Percentiles rank a stretch among this genome's conserved stretches.
Evolutionary conservation across 139 green algal species (phyloP).

Genomic region (Zygnema circumcarinatum): DNA sequence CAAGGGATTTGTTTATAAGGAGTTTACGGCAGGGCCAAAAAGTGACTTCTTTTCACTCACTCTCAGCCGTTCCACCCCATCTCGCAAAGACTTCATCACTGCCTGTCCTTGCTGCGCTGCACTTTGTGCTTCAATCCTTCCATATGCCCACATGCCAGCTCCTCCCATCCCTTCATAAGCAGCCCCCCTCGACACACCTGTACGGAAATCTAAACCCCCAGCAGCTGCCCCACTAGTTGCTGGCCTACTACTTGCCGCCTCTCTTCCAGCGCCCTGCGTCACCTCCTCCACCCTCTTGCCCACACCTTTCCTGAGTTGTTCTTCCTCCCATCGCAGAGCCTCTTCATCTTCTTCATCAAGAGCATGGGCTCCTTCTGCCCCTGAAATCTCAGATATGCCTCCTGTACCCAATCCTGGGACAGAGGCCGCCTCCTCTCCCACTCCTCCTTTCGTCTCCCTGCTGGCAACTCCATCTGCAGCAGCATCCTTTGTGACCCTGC

Average conservation of each 20-base stretch:
- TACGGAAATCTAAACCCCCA: background rate
- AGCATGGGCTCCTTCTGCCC: background rate
- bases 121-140: constrained; percentile 6
- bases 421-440: background rate
- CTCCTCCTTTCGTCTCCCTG: background rate
- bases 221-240: background rate
- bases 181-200: background rate
- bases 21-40: too few relatives aligned
- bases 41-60: too few relatives aligned
- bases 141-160: constrained; percentile 18
- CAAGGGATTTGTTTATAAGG: too few relatives aligned
- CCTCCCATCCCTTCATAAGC: background rate
- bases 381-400: background rate
- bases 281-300: constrained; percentile 27
- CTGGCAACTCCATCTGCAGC: background rate
- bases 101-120: background rate
- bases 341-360: constrained; percentile 48
- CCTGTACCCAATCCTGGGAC: background rate
- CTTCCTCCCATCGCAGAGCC: constrained; percentile 40
- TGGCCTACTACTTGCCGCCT: background rate
- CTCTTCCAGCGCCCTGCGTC: background rate
- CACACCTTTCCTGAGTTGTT: constrained; percentile 41
- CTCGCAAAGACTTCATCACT: constrained; percentile 18
- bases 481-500: constrained; percentile 13
- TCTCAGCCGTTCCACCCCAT: constrained; percentile 12